phyloP scores from a whole-genome alignment of 495 filamentous ascomycete genomes.

The Neurospora discreta region DNA sequence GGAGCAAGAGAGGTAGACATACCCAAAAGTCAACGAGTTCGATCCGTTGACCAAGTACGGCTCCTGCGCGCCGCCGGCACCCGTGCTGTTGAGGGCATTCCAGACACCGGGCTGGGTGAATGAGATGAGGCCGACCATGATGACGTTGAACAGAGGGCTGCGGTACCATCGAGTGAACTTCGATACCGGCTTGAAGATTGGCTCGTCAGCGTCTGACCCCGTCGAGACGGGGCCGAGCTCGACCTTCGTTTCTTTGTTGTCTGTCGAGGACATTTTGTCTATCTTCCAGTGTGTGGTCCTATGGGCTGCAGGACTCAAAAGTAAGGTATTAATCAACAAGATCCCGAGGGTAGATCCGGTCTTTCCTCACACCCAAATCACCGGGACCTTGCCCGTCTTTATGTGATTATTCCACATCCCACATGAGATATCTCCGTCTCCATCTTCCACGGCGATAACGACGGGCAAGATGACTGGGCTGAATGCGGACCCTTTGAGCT shows the following conservation, averaged over 20 bases:
- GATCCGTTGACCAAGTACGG: slow-evolving; percentile 48
- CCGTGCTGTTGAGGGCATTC: slow-evolving; percentile 47
- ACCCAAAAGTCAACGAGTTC: slow-evolving; percentile 44
- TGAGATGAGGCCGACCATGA: slow-evolving; percentile 43
- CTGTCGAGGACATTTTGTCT: slow-evolving; percentile 12
- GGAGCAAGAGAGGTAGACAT: background rate
- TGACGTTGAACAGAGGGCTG: slow-evolving; percentile 43
- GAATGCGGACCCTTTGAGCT: background rate
- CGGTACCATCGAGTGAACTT: slow-evolving; percentile 35
- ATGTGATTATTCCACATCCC: background rate
- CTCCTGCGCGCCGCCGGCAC: slow-evolving; percentile 45
- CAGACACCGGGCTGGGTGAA: slow-evolving; percentile 51
- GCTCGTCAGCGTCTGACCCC: slow-evolving; percentile 1
- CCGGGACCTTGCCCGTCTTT: background rate
- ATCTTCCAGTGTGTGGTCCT: background rate
- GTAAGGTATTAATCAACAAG: background rate
- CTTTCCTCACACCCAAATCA: background rate
- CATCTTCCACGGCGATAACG: background rate
- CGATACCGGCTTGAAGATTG: slow-evolving; percentile 16
- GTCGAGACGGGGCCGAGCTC: slow-evolving; percentile 1
- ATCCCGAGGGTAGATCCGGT: background rate
- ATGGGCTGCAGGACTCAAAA: background rate
- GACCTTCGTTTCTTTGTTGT: slow-evolving; percentile 7
- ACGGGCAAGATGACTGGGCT: background rate
- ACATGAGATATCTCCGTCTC: background rate